phyloP scores from a whole-genome alignment of 2,329 filamentous ascomycete species.

The Aspergillus awamori region DNA sequence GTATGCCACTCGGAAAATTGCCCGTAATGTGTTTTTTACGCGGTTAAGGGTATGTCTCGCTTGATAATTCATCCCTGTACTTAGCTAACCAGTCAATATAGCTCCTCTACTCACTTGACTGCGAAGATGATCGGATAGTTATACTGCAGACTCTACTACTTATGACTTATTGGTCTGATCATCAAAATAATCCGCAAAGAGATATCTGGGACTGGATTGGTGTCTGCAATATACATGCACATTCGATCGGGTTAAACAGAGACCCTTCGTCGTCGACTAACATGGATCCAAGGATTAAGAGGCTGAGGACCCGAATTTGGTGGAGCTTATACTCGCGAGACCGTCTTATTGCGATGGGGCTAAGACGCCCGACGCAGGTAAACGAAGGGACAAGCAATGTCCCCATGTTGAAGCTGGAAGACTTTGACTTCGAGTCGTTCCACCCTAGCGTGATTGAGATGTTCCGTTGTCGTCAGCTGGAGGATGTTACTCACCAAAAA shows the following conservation, averaged over 20 bases:
- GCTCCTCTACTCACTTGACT: constrained; percentile 88
- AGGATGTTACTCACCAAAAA: constrained; percentile 70
- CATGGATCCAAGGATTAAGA: constrained; percentile 37
- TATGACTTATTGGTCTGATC: constrained; percentile 95
- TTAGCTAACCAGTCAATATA: constrained; percentile 38
- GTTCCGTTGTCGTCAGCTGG: constrained; percentile 66
- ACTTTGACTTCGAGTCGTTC: constrained; percentile 74
- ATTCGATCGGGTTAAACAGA: constrained; percentile 27
- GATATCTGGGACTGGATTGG: constrained; percentile 52
- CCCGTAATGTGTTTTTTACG: constrained; percentile 80
- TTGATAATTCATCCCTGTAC: neutral
- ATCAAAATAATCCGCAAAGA: constrained; percentile 80
- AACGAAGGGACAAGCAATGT: constrained; percentile 90
- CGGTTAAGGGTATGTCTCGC: constrained; percentile 67
- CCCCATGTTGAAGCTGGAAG: constrained; percentile 76
- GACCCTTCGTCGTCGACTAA: constrained; percentile 19
- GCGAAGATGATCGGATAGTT: constrained; percentile 80
- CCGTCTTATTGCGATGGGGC: constrained; percentile 81
- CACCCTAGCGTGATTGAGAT: constrained; percentile 68
- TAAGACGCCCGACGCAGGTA: constrained; percentile 84
- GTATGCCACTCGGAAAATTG: constrained; percentile 73
- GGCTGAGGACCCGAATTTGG: constrained; percentile 86
- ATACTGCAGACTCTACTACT: constrained; percentile 81
- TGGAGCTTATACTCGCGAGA: constrained; percentile 94
- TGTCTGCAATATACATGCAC: constrained; percentile 29